These are phyloP conservation scores for Rhizomucor miehei DNA, from an alignment of 371 early-diverging fungal genomes.

Conservation along the genomic window DNA sequence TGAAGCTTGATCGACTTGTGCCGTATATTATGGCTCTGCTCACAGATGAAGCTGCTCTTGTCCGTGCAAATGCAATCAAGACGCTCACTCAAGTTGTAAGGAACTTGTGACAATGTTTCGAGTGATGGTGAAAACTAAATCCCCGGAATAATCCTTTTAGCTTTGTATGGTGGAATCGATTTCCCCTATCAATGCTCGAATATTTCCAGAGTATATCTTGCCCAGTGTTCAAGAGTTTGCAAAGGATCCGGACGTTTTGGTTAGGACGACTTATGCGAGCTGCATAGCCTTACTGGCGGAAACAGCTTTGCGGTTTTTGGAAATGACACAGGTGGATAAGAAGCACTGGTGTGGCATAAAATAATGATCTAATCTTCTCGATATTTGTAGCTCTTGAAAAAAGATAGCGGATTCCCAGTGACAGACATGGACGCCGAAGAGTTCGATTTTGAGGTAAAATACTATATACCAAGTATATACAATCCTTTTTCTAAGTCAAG, in stretches of 20 bases:
- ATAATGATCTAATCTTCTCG: neutral
- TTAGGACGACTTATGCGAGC: slow-evolving; percentile 79
- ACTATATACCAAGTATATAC: neutral
- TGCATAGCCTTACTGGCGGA: slow-evolving; percentile 81
- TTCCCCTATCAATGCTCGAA: slow-evolving; percentile 76
- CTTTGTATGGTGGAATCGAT: slow-evolving; percentile 75
- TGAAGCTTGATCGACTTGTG: slow-evolving; percentile 77
- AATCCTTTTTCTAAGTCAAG: neutral
- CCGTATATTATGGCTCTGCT: slow-evolving; percentile 80
- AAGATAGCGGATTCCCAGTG: slow-evolving; percentile 52
- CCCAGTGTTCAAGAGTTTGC: slow-evolving; percentile 71
- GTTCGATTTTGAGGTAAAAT: slow-evolving; percentile 52
- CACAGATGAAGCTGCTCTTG: slow-evolving; percentile 65
- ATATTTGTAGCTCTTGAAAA: slow-evolving; percentile 48
- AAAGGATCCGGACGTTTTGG: slow-evolving; percentile 72
- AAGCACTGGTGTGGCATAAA: neutral
- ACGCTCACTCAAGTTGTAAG: slow-evolving; percentile 75
- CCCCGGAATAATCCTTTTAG: slow-evolving; percentile 33
- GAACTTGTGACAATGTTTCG: neutral
- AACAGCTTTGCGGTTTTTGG: slow-evolving; percentile 70
- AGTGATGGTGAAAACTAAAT: too few species aligned
- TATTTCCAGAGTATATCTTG: slow-evolving; percentile 89
- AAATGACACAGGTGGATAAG: slow-evolving; percentile 56
- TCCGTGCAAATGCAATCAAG: slow-evolving; percentile 74
- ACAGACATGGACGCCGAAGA: slow-evolving; percentile 57